Conservation (phyloP, 2,329 filamentous ascomycete species). For the Pseudogymnoascus sp. region DNA sequence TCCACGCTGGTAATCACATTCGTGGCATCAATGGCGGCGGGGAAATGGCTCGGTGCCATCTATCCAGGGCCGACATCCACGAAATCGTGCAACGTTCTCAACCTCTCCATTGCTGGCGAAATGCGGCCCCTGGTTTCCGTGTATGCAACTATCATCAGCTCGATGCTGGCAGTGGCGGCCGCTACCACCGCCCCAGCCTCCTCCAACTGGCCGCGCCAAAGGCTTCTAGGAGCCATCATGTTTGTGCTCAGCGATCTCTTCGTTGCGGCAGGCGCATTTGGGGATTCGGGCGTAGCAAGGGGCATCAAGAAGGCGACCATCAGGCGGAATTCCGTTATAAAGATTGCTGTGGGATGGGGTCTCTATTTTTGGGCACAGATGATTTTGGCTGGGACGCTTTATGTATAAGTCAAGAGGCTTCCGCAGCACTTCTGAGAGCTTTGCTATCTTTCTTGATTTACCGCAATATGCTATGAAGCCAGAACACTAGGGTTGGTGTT, state of each 20-base stretch:
- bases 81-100: constrained; percentile 18
- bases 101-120: constrained; percentile 19
- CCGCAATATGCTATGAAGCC: not conserved
- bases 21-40: constrained; percentile 16
- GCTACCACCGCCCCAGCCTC: constrained; percentile 15
- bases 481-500: not conserved
- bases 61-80: constrained; percentile 17
- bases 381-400: constrained; percentile 30
- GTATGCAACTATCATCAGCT: constrained; percentile 24
- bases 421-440: constrained; percentile 49
- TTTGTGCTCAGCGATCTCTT: constrained; percentile 27
- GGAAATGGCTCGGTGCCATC: constrained; percentile 23
- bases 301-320: not conserved
- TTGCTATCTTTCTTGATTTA: constrained; percentile 45
- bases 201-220: constrained; percentile 15
- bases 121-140: constrained; percentile 22
- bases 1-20: constrained; percentile 13
- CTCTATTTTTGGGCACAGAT: constrained; percentile 42
- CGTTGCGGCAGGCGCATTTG: constrained; percentile 26
- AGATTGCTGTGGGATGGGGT: constrained; percentile 51
- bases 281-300: not conserved
- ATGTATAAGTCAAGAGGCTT: not conserved
- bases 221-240: constrained; percentile 24
- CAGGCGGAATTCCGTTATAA: constrained; percentile 31
- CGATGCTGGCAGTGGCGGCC: constrained; percentile 23